phyloP scores from a whole-genome alignment of 2,329 filamentous ascomycete species.

The Paecilomyces sp. region DNA sequence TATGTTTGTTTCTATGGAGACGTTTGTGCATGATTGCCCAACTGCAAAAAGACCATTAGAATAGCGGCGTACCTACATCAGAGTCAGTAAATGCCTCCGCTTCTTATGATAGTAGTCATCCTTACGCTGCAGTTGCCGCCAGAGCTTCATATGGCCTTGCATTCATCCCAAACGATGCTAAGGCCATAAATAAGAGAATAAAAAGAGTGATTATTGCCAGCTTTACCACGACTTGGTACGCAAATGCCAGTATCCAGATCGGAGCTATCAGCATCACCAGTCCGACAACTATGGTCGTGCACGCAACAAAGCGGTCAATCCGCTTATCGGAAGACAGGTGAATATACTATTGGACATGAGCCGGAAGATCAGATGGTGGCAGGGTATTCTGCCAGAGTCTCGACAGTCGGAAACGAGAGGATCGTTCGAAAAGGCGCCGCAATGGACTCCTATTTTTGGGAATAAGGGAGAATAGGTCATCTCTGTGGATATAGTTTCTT shows the following conservation, averaged over 20 bases:
- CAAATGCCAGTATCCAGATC: slow-evolving; percentile 22
- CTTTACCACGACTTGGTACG: slow-evolving; percentile 12
- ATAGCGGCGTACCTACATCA: slow-evolving; percentile 1
- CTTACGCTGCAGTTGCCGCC: slow-evolving; percentile 1
- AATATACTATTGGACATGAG: neutral
- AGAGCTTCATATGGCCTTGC: slow-evolving; percentile 1
- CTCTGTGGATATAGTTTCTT: slow-evolving; percentile 3
- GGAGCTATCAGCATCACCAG: slow-evolving; percentile 24
- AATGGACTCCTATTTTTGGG: slow-evolving; percentile 10
- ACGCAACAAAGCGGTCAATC: slow-evolving; percentile 16
- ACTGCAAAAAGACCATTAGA: slow-evolving; percentile 3
- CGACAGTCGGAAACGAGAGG: slow-evolving; percentile 4
- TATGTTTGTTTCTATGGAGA: too few species aligned
- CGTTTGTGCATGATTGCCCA: neutral
- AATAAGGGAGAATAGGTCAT: slow-evolving; percentile 14
- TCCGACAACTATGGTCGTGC: slow-evolving; percentile 15
- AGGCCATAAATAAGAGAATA: slow-evolving; percentile 8
- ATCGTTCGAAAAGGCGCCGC: slow-evolving; percentile 10
- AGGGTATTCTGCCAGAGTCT: slow-evolving; percentile 4
- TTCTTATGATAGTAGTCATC: neutral
- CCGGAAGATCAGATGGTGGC: neutral
- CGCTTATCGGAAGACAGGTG: slow-evolving; percentile 6
- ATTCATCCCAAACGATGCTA: slow-evolving; percentile 1
- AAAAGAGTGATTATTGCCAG: slow-evolving; percentile 25
- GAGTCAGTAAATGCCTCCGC: neutral